Evolutionary conservation across 73 alveolate genomes (phyloP), one percentile per base, ranked within the genome.

Genomic region (Paramecium sonneborni): DNA sequence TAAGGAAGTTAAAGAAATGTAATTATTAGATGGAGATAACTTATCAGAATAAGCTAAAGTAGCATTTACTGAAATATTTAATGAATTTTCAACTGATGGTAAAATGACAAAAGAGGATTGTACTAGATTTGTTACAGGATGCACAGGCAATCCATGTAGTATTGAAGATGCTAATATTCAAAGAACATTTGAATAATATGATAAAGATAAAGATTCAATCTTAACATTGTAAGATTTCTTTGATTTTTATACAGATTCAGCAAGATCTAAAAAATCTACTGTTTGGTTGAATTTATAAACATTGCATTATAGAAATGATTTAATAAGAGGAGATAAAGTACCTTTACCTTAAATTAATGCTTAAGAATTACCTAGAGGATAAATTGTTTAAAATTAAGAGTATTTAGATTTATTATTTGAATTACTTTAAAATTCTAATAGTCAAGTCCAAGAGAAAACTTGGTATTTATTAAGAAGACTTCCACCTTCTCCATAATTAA

Each of bases 281-380:
- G 99, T 97, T 23, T 92, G 99, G 92, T 69, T 93, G 35, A 97
- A 97, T 76, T 84, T 97, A 10, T 34, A 35, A 10, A 91, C 98
- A 9, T 95, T 90, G 20, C 91, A 89, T 41, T 96, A 92, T 79
- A 92, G 98, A 92, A 56, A 74, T 41, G 98, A 97, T 72, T 90
- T 97, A 21, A 85, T 52, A 85, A 93, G 94, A 74, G 88, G 92
- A 79, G 94, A 76, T 69, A 92, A 67, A 24, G 90, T 44, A 20
- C 76, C 82, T 14, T 92, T 69, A 8, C 94, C 90, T 56, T 85
- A 89, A 3, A 86, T 86, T 10, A 94, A 76, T 24, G 68, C 58
- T 56, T 62, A 88, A 38, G 48, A 57, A 48, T 88, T 96, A 85
- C 99, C 99, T 8, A 90, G 99, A 67, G 94, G 89, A 37, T 93